phyloP scores from a whole-genome alignment of 108 stramenopile species.

The Nitzschia sp. region DNA sequence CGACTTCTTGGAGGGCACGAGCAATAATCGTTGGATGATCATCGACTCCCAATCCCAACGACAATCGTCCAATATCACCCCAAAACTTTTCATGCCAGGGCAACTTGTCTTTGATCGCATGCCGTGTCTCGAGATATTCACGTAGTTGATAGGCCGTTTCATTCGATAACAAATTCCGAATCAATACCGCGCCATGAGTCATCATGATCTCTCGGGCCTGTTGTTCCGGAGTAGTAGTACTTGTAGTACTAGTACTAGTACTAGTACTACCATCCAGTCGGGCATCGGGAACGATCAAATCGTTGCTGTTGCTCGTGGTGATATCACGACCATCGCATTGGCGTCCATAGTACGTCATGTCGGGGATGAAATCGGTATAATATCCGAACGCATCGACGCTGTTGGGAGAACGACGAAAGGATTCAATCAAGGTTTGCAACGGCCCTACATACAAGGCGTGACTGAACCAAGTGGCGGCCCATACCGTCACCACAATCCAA shows the following conservation, averaged over 20 bases:
- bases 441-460: conserved; percentile 5
- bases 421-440: conserved; percentile 9
- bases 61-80: conserved; percentile 18
- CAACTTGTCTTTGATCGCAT: conserved; percentile 14
- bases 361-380: conserved; percentile 17
- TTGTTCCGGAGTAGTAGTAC: conserved; percentile 4
- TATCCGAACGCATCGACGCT: neutral
- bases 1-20: conserved; percentile 36
- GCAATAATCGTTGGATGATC: conserved; percentile 34
- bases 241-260: neutral
- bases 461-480: neutral
- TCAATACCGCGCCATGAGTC: conserved; percentile 39
- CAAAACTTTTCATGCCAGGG: conserved; percentile 40
- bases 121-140: conserved; percentile 22
- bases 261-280: too few species aligned
- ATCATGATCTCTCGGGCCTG: conserved; percentile 31
- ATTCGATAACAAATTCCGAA: conserved; percentile 18
- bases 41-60: conserved; percentile 30
- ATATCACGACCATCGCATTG: conserved; percentile 35
- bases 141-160: conserved; percentile 30
- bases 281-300: conserved; percentile 15
- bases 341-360: conserved; percentile 46
- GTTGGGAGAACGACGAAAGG: neutral
- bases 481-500: neutral
- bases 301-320: conserved; percentile 17